Base-by-base conservation (phyloP, 306 rosid species). In the Pterocarpus santalinus region DNA sequence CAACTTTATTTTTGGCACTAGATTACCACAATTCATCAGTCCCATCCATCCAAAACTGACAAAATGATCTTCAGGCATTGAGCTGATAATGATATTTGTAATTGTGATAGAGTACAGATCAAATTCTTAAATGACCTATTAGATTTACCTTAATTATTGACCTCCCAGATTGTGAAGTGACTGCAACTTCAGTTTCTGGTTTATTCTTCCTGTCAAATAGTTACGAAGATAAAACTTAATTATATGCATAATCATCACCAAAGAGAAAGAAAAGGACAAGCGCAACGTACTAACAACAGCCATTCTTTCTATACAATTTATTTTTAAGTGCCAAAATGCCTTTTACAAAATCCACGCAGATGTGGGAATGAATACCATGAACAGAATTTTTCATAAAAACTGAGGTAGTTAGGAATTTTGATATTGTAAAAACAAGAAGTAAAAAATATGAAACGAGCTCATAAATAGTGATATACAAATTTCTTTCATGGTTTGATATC, bases 81-180 rank as follows among this genome's bases (percentile, higher is more conserved):
- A 64, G n/a, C 17, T 34, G 72, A 43, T 74, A 56, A 8, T 65
- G 57, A 69, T 35, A 33, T 55, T 67, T 46, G 66, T 22, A 44
- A 67, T 12, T 39, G 55, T 46, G 70, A 49, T 36, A 1, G 6
- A n/a, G 11, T 12, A 49, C 32, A 64, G 39, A 60, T 49, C 63
- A 14, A 71, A 16, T 47, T 69, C 69, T 73, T 52, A 56, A 15
- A 8, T 41, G 49, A 46, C 35, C 63, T 69, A 15, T 63, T 30
- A 62, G 28, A 86, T 49, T 82, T 87, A 92, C 97, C 97, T 92
- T 87, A 80, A 62, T 88, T 82, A 85, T 85, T 72, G 89, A 87
- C 67, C 44, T 69, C 65, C 85, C 86, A 78, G 35, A 16, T 74
- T 72, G 81, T 51, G 80, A 76, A 75, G 84, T 65, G 80, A 52